Conservation (phyloP, 2,329 filamentous ascomycete genomes). For the Aspergillus sp. region DNA sequence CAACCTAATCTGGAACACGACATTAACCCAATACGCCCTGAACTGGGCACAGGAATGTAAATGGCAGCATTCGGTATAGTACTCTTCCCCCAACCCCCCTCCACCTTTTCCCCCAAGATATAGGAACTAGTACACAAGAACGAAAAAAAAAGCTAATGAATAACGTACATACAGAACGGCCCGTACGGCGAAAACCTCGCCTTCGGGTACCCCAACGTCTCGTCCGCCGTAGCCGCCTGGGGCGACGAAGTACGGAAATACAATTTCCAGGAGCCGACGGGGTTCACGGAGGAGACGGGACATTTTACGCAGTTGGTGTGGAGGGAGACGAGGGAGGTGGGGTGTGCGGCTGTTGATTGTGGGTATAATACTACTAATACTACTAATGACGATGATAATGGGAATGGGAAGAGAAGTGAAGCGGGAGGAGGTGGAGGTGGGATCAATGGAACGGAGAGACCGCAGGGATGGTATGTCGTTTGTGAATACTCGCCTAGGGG, state of each 20-base stretch:
- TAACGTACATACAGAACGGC: constrained; percentile 47
- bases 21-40: constrained; percentile 58
- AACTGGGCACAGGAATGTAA: constrained; percentile 51
- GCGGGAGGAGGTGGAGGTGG: not conserved
- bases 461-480: constrained; percentile 64
- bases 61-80: constrained; percentile 43
- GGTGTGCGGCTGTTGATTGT: constrained; percentile 54
- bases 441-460: constrained; percentile 5
- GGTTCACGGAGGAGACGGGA: constrained; percentile 62
- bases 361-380: constrained; percentile 24
- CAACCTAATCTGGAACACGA: constrained; percentile 64
- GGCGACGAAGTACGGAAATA: constrained; percentile 62
- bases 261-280: constrained; percentile 56
- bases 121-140: not conserved
- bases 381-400: too few species aligned
- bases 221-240: constrained; percentile 65
- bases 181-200: constrained; percentile 76
- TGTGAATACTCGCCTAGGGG: constrained; percentile 71
- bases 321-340: constrained; percentile 62
- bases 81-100: not conserved
- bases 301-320: constrained; percentile 76
- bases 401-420: constrained; percentile 27
- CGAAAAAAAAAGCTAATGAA: not conserved
- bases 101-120: not conserved
- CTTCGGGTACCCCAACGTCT: constrained; percentile 63